Conservation (phyloP, 225 moss, liverwort and hornwort genomes). For the Sphagnum contortum region DNA sequence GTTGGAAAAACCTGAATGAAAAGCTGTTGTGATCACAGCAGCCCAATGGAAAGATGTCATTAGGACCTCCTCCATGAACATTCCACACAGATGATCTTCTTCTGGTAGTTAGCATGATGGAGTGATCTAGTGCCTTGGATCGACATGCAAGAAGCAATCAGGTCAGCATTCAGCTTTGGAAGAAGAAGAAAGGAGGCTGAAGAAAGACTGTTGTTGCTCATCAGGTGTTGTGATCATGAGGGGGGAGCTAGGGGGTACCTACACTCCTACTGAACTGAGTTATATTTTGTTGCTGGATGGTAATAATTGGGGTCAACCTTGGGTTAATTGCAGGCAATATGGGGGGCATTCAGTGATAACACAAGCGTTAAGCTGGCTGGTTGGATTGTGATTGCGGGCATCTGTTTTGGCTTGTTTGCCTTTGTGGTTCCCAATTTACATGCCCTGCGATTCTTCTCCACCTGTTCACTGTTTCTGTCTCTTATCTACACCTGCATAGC, state of each 20-base stretch:
- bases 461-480: constrained; percentile 23
- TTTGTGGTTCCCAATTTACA: constrained; percentile 35
- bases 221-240: not conserved
- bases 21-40: too few species aligned
- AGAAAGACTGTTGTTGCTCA: not conserved
- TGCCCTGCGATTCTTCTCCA: constrained; percentile 27
- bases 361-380: constrained; percentile 20
- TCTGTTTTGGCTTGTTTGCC: constrained; percentile 20
- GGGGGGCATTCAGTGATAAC: constrained; percentile 9
- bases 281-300: too few species aligned
- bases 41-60: too few species aligned
- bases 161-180: not conserved
- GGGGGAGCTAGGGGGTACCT: not conserved
- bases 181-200: too few species aligned
- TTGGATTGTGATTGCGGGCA: constrained; percentile 42
- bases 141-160: too few species aligned
- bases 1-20: too few species aligned
- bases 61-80: too few species aligned
- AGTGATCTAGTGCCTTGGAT: too few species aligned
- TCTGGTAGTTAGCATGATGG: too few species aligned
- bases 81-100: too few species aligned
- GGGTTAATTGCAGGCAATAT: constrained; percentile 21
- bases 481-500: constrained; percentile 22
- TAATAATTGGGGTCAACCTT: too few species aligned
- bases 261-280: too few species aligned